phyloP scores from a whole-genome alignment of 2,329 filamentous ascomycete genomes.

The Pezicula radicicola region DNA sequence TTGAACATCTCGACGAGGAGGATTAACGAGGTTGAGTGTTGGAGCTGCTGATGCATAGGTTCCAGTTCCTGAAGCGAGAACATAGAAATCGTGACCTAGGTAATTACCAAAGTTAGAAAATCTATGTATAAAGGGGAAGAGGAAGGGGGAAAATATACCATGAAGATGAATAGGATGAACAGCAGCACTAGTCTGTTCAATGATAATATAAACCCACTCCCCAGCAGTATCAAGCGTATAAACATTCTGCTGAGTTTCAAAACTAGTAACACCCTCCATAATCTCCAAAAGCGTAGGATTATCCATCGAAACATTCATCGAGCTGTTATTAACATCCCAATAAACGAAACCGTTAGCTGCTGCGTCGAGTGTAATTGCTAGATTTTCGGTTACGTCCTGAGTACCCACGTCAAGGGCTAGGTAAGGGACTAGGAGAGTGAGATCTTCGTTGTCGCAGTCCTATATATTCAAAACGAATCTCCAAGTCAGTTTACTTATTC shows the following conservation, averaged over 20 bases:
- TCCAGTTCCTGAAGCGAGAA: slow-evolving; percentile 42
- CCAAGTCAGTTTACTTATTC: too few species aligned
- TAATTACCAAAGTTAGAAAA: too few species aligned
- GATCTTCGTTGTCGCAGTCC: too few species aligned
- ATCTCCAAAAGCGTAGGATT: slow-evolving; percentile 36
- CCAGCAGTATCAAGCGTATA: slow-evolving; percentile 17
- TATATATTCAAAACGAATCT: too few species aligned
- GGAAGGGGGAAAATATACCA: slow-evolving; percentile 13
- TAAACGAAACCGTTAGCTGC: too few species aligned
- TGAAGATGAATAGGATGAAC: slow-evolving; percentile 42
- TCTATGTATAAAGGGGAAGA: too few species aligned
- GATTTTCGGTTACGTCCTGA: too few species aligned
- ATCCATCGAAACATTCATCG: slow-evolving; percentile 26
- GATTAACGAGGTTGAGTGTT: slow-evolving; percentile 32
- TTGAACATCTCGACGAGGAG: slow-evolving; percentile 48
- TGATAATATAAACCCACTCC: slow-evolving; percentile 27
- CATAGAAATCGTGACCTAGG: slow-evolving; percentile 41
- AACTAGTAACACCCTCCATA: slow-evolving; percentile 20
- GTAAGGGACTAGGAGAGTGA: too few species aligned
- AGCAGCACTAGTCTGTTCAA: slow-evolving; percentile 16
- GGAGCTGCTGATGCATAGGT: slow-evolving; percentile 28
- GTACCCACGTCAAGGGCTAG: too few species aligned
- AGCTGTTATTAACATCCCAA: too few species aligned
- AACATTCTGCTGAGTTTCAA: slow-evolving; percentile 15
- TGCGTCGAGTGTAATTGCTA: too few species aligned